A percentile compares a stretch with the other conserved stretches of the same genome.
phyloP scores from a whole-genome alignment of 2,329 filamentous ascomycete genomes.

The Trichoderma oligosporum region DNA sequence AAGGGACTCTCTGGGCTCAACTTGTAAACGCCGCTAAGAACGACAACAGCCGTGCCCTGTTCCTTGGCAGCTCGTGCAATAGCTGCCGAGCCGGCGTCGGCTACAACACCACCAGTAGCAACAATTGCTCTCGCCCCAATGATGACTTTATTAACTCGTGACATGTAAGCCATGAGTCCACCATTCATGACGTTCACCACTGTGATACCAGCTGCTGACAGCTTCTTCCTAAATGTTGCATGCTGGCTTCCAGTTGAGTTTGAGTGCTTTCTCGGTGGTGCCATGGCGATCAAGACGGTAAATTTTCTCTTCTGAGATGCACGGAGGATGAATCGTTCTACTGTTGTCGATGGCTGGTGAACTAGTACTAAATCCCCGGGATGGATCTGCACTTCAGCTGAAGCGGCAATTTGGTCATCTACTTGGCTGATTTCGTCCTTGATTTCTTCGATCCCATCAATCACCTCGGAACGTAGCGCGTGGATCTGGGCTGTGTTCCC shows the following conservation, averaged over 20 bases:
- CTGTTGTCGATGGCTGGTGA: slow-evolving; percentile 78
- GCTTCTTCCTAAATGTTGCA: slow-evolving; percentile 67
- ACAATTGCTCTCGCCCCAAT: slow-evolving; percentile 83
- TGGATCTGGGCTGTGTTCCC: slow-evolving; percentile 48
- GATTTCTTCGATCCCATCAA: slow-evolving; percentile 92
- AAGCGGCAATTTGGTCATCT: slow-evolving; percentile 86
- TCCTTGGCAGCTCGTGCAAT: slow-evolving; percentile 82
- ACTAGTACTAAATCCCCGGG: slow-evolving; percentile 90
- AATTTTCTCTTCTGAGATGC: slow-evolving; percentile 88
- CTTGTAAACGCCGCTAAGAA: slow-evolving; percentile 89
- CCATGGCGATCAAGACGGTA: slow-evolving; percentile 80
- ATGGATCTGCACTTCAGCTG: slow-evolving; percentile 88
- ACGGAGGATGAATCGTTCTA: slow-evolving; percentile 83
- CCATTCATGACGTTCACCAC: slow-evolving; percentile 82
- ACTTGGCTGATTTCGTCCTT: slow-evolving; percentile 91
- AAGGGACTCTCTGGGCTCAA: slow-evolving; percentile 86
- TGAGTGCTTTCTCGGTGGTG: slow-evolving; percentile 41
- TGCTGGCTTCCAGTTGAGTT: slow-evolving; percentile 39
- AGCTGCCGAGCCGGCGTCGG: slow-evolving; percentile 75
- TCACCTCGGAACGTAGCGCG: slow-evolving; percentile 82
- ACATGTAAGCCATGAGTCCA: slow-evolving; percentile 90
- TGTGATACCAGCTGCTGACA: slow-evolving; percentile 72
- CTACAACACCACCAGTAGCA: slow-evolving; percentile 81
- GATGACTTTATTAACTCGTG: slow-evolving; percentile 91
- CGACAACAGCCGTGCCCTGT: slow-evolving; percentile 79